These are phyloP conservation scores for Pyricularia grisea DNA, from an alignment of 2,329 filamentous ascomycete species.

Conservation along the genomic window DNA sequence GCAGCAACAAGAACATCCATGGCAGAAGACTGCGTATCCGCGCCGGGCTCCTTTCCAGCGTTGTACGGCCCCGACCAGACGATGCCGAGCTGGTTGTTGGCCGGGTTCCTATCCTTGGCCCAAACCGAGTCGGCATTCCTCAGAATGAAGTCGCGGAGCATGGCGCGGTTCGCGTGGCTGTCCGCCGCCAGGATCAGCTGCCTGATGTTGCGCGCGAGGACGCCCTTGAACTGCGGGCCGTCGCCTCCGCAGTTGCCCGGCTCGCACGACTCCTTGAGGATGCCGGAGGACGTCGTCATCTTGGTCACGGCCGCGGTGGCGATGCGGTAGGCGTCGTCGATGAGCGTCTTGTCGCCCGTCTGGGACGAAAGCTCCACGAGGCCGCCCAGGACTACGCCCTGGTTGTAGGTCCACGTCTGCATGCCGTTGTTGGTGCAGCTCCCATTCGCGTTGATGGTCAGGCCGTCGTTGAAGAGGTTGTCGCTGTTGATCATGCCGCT, in stretches of 20 bases:
- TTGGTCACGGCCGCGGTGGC: constrained; percentile 39
- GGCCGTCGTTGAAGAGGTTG: constrained; percentile 43
- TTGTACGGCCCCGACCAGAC: constrained; percentile 52
- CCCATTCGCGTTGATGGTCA: constrained; percentile 27
- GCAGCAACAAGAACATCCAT: constrained; percentile 60
- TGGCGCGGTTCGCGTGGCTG: constrained; percentile 11
- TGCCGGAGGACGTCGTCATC: constrained; percentile 29
- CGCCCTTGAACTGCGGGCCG: constrained; percentile 58
- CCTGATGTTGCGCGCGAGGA: constrained; percentile 56
- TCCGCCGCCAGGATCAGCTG: constrained; percentile 31
- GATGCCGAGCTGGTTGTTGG: constrained; percentile 43
- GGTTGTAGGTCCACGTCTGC: constrained; percentile 44
- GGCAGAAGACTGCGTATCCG: constrained; percentile 54
- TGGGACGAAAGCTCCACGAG: constrained; percentile 39
- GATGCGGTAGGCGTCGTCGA: constrained; percentile 34
- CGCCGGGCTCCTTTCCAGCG: constrained; percentile 32
- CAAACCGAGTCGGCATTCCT: constrained; percentile 58
- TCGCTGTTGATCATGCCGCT: constrained; percentile 40
- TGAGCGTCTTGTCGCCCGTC: constrained; percentile 27
- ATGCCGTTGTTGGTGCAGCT: constrained; percentile 38
- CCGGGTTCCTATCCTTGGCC: constrained; percentile 40
- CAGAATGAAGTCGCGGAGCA: constrained; percentile 44
- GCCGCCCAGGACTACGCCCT: constrained; percentile 43
- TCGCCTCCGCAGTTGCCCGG: constrained; percentile 35
- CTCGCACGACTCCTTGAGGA: constrained; percentile 47